Evolutionary conservation across 352 stramenopile species (phyloP).

Genomic region (Aphanomyces euteiches): DNA sequence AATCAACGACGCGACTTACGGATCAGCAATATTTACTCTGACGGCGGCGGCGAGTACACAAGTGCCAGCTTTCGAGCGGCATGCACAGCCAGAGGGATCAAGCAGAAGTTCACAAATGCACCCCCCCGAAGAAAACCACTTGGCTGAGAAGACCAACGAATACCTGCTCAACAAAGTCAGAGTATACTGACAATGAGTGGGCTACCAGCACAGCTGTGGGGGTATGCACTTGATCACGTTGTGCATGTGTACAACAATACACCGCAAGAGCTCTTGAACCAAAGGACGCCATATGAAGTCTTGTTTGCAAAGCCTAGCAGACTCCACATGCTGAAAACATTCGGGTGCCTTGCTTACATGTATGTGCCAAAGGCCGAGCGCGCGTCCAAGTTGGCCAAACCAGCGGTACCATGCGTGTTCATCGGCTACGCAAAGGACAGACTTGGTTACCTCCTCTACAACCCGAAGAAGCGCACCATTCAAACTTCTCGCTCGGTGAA

Average conservation of each 20-base stretch:
- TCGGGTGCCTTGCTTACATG: conserved; percentile 28
- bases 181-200: neutral
- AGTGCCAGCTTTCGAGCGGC: too few species aligned
- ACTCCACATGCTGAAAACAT: conserved; percentile 25
- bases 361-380: conserved; percentile 21
- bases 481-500: too few species aligned
- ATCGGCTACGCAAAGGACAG: neutral
- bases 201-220: too few species aligned
- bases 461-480: too few species aligned
- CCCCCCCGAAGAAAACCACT: neutral
- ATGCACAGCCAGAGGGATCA: too few species aligned
- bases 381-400: conserved; percentile 25
- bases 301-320: neutral
- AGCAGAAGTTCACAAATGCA: neutral
- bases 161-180: neutral
- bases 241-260: too few species aligned
- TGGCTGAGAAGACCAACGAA: conserved; percentile 6
- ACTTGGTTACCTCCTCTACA: too few species aligned
- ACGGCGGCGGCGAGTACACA: too few species aligned
- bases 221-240: too few species aligned
- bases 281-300: neutral
- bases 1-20: neutral
- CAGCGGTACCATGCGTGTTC: conserved; percentile 23
- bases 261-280: too few species aligned
- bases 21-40: neutral